Evolutionary conservation across 768 basidiomycete genomes (phyloP).

Genomic region (Serendipita indica): DNA sequence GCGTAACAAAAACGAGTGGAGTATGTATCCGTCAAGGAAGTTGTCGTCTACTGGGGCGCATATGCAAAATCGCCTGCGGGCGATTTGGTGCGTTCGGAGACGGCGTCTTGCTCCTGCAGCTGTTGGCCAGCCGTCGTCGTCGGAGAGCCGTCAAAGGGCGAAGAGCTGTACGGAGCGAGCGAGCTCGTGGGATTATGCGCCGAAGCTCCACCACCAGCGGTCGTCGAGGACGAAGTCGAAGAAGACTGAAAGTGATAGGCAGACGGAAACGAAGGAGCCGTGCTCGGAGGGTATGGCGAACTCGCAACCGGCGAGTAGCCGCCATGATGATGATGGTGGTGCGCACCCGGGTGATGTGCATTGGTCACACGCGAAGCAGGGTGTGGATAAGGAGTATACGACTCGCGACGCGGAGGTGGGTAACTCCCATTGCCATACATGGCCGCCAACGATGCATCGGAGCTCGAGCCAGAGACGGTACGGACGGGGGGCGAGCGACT

Average conservation of each 20-base stretch:
- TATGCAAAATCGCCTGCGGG: constrained; percentile 8
- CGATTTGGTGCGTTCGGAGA: constrained; percentile 1
- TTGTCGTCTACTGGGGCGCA: neutral
- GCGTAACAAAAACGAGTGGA: neutral
- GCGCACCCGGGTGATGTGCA: neutral
- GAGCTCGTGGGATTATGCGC: neutral
- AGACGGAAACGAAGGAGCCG: neutral
- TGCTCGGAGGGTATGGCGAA: neutral
- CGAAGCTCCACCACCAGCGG: neutral
- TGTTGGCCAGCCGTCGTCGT: neutral
- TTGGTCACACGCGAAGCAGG: constrained; percentile 1
- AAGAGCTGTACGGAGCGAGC: constrained; percentile 3
- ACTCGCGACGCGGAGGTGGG: neutral
- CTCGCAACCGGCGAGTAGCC: neutral
- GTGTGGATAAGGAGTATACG: neutral
- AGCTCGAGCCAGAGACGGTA: constrained; percentile 2
- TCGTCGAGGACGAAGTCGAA: neutral
- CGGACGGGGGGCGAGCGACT: constrained; percentile 2
- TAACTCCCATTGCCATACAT: neutral
- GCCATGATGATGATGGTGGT: too few relatives aligned
- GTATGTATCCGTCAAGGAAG: neutral
- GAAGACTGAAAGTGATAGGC: neutral
- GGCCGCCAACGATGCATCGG: neutral
- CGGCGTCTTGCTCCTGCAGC: too few relatives aligned
- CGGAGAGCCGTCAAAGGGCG: neutral